Conservation (phyloP, 225 moss, liverwort and hornwort species). For the Climacium dendroides region DNA sequence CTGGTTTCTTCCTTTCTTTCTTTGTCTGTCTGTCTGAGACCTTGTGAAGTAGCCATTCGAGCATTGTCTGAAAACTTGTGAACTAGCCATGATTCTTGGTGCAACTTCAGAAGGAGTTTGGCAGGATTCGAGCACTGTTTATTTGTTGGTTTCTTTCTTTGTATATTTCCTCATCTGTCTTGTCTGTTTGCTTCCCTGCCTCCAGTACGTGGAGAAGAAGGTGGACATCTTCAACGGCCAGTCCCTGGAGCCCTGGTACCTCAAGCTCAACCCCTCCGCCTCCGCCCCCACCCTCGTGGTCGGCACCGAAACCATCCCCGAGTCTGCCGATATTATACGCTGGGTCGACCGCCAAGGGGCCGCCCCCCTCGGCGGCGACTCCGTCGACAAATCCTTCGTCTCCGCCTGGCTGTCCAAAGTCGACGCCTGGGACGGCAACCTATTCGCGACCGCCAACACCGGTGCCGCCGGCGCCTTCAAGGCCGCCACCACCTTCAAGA, state of each 20-base stretch:
- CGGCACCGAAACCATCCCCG: slow-evolving; percentile 35
- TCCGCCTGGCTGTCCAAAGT: slow-evolving; percentile 61
- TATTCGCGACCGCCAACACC: slow-evolving; percentile 37
- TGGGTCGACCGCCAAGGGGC: slow-evolving; percentile 61
- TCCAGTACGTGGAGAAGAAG: slow-evolving; percentile 71
- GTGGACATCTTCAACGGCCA: slow-evolving; percentile 65
- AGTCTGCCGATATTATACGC: slow-evolving; percentile 63
- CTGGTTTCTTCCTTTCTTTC: not conserved
- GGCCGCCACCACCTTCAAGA: slow-evolving; percentile 29
- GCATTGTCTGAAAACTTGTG: not conserved
- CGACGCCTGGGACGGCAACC: slow-evolving; percentile 71
- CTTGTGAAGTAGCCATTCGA: not conserved
- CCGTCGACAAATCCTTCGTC: slow-evolving; percentile 49
- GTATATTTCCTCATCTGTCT: not conserved
- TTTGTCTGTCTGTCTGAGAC: not conserved
- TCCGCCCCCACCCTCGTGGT: slow-evolving; percentile 49
- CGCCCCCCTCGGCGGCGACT: slow-evolving; percentile 59
- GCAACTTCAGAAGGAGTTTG: not conserved
- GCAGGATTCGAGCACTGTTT: not conserved
- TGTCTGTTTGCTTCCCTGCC: not conserved
- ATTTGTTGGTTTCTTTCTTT: not conserved
- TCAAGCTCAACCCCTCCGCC: slow-evolving; percentile 53
- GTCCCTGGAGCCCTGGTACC: slow-evolving; percentile 62
- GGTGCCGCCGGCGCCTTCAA: slow-evolving; percentile 1
- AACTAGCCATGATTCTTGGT: not conserved